Conservation (phyloP, 345 rosid species). For the Ceriops zippeliana region DNA sequence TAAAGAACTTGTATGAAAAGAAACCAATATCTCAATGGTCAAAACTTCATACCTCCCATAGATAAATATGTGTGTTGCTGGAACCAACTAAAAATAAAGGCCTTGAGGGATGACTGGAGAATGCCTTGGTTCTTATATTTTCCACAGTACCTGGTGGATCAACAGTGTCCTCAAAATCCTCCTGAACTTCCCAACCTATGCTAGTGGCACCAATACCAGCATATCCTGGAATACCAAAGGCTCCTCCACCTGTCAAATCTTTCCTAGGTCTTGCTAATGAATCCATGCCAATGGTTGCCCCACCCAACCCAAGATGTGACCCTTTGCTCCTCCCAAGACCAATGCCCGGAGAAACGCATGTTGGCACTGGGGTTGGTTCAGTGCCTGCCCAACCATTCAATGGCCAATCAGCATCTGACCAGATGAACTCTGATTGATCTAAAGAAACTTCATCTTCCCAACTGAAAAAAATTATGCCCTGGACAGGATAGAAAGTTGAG, state of each 20-base stretch:
- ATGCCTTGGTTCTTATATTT: slow-evolving; percentile 67
- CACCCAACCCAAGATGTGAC: slow-evolving; percentile 71
- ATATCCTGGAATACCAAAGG: slow-evolving; percentile 59
- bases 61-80: slow-evolving; percentile 78
- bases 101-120: slow-evolving; percentile 84
- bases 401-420: slow-evolving; percentile 91
- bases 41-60: slow-evolving; percentile 79
- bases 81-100: slow-evolving; percentile 94
- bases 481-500: slow-evolving; percentile 24
- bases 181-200: slow-evolving; percentile 79
- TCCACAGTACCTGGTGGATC: slow-evolving; percentile 74
- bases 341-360: slow-evolving; percentile 64
- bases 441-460: slow-evolving; percentile 47
- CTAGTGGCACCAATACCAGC: slow-evolving; percentile 64
- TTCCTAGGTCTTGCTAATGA: slow-evolving; percentile 48
- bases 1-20: neutral
- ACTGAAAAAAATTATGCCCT: slow-evolving; percentile 80
- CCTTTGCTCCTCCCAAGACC: slow-evolving; percentile 75
- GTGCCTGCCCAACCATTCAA: slow-evolving; percentile 82
- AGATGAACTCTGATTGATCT: slow-evolving; percentile 49
- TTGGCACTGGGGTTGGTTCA: slow-evolving; percentile 69
- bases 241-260: slow-evolving; percentile 48
- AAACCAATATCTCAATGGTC: neutral
- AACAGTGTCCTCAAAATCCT: slow-evolving; percentile 60
- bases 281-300: slow-evolving; percentile 56